Percentiles rank a stretch among this genome's conserved stretches.
phyloP scores from a whole-genome alignment of 805 yeast species.

The Cyberlindnera suaveolens region DNA sequence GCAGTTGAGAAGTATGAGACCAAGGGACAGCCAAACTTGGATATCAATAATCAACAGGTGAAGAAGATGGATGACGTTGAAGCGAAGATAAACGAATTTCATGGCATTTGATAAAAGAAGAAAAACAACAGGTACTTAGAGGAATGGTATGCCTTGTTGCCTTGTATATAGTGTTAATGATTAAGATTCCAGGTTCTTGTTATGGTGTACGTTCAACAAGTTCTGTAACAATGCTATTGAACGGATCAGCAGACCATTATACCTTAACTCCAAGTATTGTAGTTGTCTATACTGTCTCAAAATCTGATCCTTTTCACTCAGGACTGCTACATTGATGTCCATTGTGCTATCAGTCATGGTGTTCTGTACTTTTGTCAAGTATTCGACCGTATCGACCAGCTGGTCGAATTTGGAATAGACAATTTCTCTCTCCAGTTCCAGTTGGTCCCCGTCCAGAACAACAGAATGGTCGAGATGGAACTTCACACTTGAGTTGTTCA shows the following conservation, averaged over 20 bases:
- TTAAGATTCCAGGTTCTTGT: too few relatives aligned
- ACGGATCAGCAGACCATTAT: slow-evolving; percentile 18
- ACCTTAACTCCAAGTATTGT: slow-evolving; percentile 11
- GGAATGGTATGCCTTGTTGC: too few relatives aligned
- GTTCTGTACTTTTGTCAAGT: background rate
- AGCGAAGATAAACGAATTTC: slow-evolving; percentile 10
- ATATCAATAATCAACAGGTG: too few relatives aligned
- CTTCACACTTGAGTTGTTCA: slow-evolving; percentile 5
- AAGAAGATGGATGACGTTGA: slow-evolving; percentile 5
- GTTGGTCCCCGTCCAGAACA: background rate
- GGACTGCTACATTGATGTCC: background rate
- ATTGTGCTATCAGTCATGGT: background rate
- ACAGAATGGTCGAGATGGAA: slow-evolving; percentile 4
- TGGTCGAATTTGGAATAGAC: slow-evolving; percentile 6
- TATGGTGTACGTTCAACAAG: slow-evolving; percentile 1
- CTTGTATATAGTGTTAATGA: too few relatives aligned
- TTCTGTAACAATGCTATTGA: slow-evolving; percentile 20
- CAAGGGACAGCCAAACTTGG: background rate
- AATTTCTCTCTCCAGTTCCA: slow-evolving; percentile 3
- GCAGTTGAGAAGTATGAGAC: background rate
- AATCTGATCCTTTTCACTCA: background rate
- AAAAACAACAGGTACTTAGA: too few relatives aligned
- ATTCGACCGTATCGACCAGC: background rate
- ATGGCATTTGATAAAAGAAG: too few relatives aligned
- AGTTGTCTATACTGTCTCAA: slow-evolving; percentile 2